Conservation (phyloP, 306 rosid genomes). For the Vicia faba region DNA sequence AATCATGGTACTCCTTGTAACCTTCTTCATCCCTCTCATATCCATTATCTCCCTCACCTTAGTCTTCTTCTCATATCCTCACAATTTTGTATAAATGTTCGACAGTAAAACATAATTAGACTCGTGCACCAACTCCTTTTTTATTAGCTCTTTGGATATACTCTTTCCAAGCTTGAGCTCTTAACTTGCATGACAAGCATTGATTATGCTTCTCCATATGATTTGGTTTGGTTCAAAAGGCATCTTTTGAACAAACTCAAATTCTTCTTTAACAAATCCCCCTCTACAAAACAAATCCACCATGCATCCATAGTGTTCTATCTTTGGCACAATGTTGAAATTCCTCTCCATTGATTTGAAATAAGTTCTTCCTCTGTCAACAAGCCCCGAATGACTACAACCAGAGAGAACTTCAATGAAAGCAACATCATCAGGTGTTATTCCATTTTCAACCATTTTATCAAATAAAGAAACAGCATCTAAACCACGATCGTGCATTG, state of each 20-base stretch:
- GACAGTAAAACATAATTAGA: constrained; percentile 83
- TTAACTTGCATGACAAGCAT: constrained; percentile 71
- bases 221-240: constrained; percentile 73
- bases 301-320: constrained; percentile 92
- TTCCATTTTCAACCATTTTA: constrained; percentile 63
- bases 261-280: constrained; percentile 75
- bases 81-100: constrained; percentile 78
- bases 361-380: constrained; percentile 65
- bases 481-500: constrained; percentile 81
- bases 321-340: constrained; percentile 62
- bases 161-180: constrained; percentile 76
- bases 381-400: constrained; percentile 82
- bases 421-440: constrained; percentile 75
- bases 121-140: constrained; percentile 66
- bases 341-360: constrained; percentile 58
- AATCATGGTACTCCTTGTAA: constrained; percentile 93
- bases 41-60: constrained; percentile 82
- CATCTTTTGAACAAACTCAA: constrained; percentile 66
- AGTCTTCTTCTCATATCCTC: constrained; percentile 77
- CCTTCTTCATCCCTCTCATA: constrained; percentile 72
- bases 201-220: constrained; percentile 66
- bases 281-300: constrained; percentile 88
- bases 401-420: constrained; percentile 87
- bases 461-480: constrained; percentile 74
- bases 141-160: constrained; percentile 61